Base-by-base conservation (phyloP, 2,329 filamentous ascomycete species). In the Neofusicoccum sp. region DNA sequence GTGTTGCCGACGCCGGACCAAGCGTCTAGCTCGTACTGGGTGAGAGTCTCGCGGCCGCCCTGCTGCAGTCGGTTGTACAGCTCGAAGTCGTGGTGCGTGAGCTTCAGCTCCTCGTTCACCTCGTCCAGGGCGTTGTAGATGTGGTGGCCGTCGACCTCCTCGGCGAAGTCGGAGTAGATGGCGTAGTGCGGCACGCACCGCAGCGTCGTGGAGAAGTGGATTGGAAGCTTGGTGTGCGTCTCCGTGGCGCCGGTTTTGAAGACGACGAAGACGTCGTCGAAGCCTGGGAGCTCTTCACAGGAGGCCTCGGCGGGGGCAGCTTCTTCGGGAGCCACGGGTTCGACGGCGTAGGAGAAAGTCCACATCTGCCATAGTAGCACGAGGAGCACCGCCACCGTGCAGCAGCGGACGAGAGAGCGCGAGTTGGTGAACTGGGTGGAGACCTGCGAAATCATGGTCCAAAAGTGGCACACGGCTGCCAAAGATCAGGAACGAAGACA, bases 201-300 rank as follows among this genome's bases (percentile, higher is more conserved):
- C 11, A 79, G 63, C 5, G 71, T 74, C 31, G 75, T 75, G 39
- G 71, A 67, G 59, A 79, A 69, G 47, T 73, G 71, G 2, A 74
- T 73, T 1, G 84, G 83, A 2, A 87, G 78, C 69, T 86, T 85
- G 33, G 82, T 78, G 60, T 77, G 72, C 12, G 84, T 79, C 67
- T 87, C 85, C 6, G 83, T 84, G 14, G 85, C 84, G 60, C 85
- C 85, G 0, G 85, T 87, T 66, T 83, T 83, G 65, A 88, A 76
- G 8, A 86, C 75, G 14, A 87, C 79, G 64, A 87, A 81, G 50
- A 87, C 73, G 68, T 87, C 79, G 3, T 83, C 76, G 3, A 76
- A 74, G 33, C 74, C 75, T 1, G 67, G 64, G 31, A 71, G 7
- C 73, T 67, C 44, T 67, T 69, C 65, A 71, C 75, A 39, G 11